These are phyloP conservation scores for Clonostachys byssicola DNA, from an alignment of 2,329 filamentous ascomycete species.

Conservation along the genomic window DNA sequence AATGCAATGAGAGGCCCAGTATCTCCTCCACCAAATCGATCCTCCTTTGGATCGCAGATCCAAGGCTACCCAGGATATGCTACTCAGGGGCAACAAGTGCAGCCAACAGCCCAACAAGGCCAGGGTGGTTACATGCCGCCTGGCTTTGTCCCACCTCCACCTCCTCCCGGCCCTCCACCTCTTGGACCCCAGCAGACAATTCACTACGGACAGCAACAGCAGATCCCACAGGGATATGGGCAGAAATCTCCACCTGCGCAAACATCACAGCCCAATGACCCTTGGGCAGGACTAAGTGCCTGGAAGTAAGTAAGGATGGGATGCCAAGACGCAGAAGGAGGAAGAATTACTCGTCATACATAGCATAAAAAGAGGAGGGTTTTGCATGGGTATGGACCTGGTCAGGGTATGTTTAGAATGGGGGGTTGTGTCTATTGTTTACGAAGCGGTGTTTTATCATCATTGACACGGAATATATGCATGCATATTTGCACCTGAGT, in stretches of 20 bases:
- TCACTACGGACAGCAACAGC: constrained; percentile 34
- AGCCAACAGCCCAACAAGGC: constrained; percentile 20
- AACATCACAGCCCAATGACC: constrained; percentile 36
- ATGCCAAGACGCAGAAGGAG: background rate
- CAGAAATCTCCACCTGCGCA: constrained; percentile 22
- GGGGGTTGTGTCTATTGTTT: background rate
- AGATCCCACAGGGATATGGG: background rate
- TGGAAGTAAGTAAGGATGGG: constrained; percentile 36
- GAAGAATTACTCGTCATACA: background rate
- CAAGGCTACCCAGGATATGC: constrained; percentile 12
- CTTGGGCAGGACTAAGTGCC: constrained; percentile 47
- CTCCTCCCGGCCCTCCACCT: constrained; percentile 58
- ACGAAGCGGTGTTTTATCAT: background rate
- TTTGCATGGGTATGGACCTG: background rate
- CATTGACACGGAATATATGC: background rate
- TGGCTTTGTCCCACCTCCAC: constrained; percentile 60
- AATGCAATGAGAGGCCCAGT: constrained; percentile 32
- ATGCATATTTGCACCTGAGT: background rate
- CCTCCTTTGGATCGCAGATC: constrained; percentile 32
- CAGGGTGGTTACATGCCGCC: constrained; percentile 42
- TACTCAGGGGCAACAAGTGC: constrained; percentile 32
- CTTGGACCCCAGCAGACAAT: constrained; percentile 60
- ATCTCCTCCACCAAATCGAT: constrained; percentile 58
- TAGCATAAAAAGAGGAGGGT: background rate
- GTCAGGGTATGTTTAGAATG: background rate